A percentile compares a stretch with the other conserved stretches of the same genome.
Conservation (phyloP, 2,329 filamentous ascomycete species). For the Parastagonospora avenae region DNA sequence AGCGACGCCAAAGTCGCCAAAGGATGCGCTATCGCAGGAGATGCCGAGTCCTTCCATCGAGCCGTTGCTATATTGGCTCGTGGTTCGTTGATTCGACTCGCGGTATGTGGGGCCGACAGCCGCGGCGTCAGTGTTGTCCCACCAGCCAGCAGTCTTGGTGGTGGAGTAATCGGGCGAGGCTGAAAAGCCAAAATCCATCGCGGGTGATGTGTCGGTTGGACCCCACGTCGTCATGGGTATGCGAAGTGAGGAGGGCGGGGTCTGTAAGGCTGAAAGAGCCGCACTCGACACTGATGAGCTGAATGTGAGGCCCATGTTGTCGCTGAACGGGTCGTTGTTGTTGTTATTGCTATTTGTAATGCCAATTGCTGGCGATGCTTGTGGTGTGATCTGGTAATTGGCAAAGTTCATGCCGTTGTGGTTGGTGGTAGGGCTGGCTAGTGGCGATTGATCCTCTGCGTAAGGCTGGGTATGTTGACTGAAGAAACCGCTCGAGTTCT, state of each 20-base stretch:
- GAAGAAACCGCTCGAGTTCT: slow-evolving; percentile 27
- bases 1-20: slow-evolving; percentile 19
- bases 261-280: slow-evolving; percentile 46
- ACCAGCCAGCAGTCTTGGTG: slow-evolving; percentile 36
- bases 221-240: slow-evolving; percentile 40
- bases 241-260: slow-evolving; percentile 40
- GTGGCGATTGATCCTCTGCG: slow-evolving; percentile 25
- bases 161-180: slow-evolving; percentile 35
- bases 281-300: slow-evolving; percentile 22
- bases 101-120: slow-evolving; percentile 19
- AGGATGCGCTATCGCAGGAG: slow-evolving; percentile 32
- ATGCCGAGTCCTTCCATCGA: slow-evolving; percentile 39
- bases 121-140: slow-evolving; percentile 21
- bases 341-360: slow-evolving; percentile 18
- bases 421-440: slow-evolving; percentile 15
- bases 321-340: slow-evolving; percentile 25
- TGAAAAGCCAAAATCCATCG: slow-evolving; percentile 40
- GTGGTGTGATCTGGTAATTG: slow-evolving; percentile 43
- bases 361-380: slow-evolving; percentile 38
- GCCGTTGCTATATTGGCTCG: slow-evolving; percentile 16
- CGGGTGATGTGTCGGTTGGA: slow-evolving; percentile 26
- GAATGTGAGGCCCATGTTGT: slow-evolving; percentile 24
- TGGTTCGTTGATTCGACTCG: slow-evolving; percentile 20
- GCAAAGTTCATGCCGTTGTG: slow-evolving; percentile 22
- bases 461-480: slow-evolving; percentile 29